Conservation (phyloP, 371 early-diverging fungal species). For the Synchytrium microbalum region DNA sequence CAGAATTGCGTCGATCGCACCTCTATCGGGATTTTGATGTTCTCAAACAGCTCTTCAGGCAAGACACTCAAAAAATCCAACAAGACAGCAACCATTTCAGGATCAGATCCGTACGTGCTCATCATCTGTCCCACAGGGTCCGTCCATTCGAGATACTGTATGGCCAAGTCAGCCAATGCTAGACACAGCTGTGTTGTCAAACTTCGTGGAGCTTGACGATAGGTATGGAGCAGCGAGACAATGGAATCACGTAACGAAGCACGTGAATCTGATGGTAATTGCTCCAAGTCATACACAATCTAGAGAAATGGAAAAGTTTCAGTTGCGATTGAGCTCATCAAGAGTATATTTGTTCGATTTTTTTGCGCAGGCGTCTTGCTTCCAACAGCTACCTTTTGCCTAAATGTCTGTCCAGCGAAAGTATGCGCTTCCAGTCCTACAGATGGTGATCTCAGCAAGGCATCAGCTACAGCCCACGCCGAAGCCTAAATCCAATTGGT, state of each 20-base stretch:
- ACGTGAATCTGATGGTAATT: constrained; percentile 59
- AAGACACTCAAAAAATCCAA: constrained; percentile 74
- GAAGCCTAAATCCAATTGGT: constrained; percentile 44
- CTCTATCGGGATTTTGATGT: constrained; percentile 54
- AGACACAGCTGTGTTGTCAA: constrained; percentile 77
- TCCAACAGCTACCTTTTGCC: constrained; percentile 65
- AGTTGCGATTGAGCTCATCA: neutral
- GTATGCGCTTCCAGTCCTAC: constrained; percentile 56
- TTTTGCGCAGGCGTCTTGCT: neutral
- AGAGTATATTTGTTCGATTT: neutral
- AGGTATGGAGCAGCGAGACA: constrained; percentile 48
- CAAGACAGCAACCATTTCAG: constrained; percentile 51
- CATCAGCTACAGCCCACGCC: constrained; percentile 80
- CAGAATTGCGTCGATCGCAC: constrained; percentile 21
- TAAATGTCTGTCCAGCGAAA: constrained; percentile 90
- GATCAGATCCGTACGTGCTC: constrained; percentile 36
- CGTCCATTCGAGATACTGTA: constrained; percentile 75
- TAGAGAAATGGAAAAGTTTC: constrained; percentile 17
- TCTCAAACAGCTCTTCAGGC: constrained; percentile 77
- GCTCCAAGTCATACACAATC: constrained; percentile 71
- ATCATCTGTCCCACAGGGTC: constrained; percentile 52
- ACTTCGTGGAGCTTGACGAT: constrained; percentile 47
- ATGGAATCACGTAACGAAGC: constrained; percentile 73
- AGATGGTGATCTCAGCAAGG: constrained; percentile 51
- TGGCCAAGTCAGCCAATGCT: constrained; percentile 75